These are phyloP conservation scores for Durio zibethinus DNA, from an alignment of 345 rosid species.

Conservation along the genomic window DNA sequence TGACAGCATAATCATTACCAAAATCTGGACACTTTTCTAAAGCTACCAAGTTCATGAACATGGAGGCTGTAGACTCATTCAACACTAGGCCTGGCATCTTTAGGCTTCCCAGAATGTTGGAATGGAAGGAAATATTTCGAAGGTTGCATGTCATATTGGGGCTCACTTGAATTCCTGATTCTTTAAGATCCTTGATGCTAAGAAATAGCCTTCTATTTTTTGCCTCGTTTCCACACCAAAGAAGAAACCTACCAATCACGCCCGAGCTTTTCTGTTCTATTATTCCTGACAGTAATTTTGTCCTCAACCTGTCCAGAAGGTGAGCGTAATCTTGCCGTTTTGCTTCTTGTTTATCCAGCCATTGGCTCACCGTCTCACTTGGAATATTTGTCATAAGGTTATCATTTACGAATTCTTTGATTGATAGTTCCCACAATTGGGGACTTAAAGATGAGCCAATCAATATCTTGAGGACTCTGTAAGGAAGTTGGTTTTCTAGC, in stretches of 20 bases:
- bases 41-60: neutral
- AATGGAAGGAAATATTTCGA: neutral
- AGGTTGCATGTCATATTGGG: neutral
- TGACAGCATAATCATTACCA: neutral
- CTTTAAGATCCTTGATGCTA: neutral
- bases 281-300: neutral
- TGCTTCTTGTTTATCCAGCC: neutral
- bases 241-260: neutral
- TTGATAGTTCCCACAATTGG: too few species aligned
- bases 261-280: too few species aligned
- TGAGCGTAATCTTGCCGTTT: neutral
- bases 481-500: too few species aligned
- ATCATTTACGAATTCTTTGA: too few species aligned
- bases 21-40: neutral
- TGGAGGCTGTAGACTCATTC: neutral
- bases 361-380: too few species aligned
- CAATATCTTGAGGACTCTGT: too few species aligned
- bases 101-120: neutral
- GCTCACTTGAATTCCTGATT: neutral
- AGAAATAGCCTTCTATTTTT: too few species aligned
- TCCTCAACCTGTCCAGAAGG: neutral
- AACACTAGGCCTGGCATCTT: neutral
- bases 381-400: too few species aligned
- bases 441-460: too few species aligned
- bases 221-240: fast-evolving